Percentiles rank a stretch among this genome's conserved stretches.
These are phyloP conservation scores for Pseudognaphalium luteoalbum DNA, from an alignment of 129 eudicot genomes.

Conservation along the genomic window DNA sequence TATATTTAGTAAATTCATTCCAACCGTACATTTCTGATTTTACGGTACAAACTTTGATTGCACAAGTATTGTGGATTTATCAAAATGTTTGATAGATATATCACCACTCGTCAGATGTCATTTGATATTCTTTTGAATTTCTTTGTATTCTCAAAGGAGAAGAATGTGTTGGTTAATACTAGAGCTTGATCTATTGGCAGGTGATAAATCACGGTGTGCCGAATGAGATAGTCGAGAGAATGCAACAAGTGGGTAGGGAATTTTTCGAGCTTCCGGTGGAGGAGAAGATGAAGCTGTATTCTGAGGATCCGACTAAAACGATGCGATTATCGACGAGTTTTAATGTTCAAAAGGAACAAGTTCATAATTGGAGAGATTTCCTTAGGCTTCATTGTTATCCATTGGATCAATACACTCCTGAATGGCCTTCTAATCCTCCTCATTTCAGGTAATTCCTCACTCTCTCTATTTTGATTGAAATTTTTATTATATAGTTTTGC, in stretches of 20 bases:
- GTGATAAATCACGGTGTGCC: constrained; percentile 83
- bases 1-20: too few species aligned
- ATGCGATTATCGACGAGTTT: constrained; percentile 83
- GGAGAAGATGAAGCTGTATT: constrained; percentile 79
- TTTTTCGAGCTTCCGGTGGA: constrained; percentile 75
- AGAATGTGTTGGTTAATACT: neutral
- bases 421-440: constrained; percentile 88
- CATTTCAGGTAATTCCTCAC: constrained; percentile 61
- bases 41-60: too few species aligned
- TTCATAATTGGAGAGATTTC: constrained; percentile 94
- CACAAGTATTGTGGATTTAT: too few species aligned
- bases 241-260: constrained; percentile 57
- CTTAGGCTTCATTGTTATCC: constrained; percentile 92
- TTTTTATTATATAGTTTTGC: too few species aligned
- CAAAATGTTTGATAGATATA: too few species aligned
- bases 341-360: constrained; percentile 64
- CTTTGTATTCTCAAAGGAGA: too few species aligned
- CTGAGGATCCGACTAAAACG: constrained; percentile 81
- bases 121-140: too few species aligned
- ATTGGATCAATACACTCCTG: constrained; percentile 54
- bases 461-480: neutral
- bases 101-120: too few species aligned
- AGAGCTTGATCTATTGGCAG: constrained; percentile 20
- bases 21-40: too few species aligned
- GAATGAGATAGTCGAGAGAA: constrained; percentile 47